Conservation (phyloP, 2,329 filamentous ascomycete genomes). For the Claviceps sorghi region DNA sequence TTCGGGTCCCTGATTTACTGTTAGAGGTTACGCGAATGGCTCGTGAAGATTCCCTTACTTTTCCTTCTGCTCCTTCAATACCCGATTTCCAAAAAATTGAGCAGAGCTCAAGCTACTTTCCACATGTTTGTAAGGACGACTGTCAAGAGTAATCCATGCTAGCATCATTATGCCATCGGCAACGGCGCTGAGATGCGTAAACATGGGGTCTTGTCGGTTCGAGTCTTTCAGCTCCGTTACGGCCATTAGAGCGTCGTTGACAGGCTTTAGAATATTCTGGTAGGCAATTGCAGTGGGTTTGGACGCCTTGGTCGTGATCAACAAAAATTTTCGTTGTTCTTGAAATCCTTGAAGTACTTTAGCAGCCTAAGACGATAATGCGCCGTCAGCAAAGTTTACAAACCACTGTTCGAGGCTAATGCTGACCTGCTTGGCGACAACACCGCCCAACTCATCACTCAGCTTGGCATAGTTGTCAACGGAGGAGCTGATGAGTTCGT, state of each 20-base stretch:
- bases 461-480: constrained; percentile 65
- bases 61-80: constrained; percentile 80
- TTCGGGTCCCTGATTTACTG: constrained; percentile 47
- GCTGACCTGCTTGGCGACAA: constrained; percentile 66
- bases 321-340: constrained; percentile 74
- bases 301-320: constrained; percentile 80
- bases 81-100: constrained; percentile 88
- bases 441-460: constrained; percentile 62
- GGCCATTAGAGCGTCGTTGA: constrained; percentile 67
- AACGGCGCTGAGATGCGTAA: constrained; percentile 73
- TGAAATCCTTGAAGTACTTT: constrained; percentile 53
- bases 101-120: constrained; percentile 70
- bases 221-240: constrained; percentile 70
- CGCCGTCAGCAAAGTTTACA: constrained; percentile 41
- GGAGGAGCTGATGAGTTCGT: constrained; percentile 57
- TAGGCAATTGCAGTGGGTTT: constrained; percentile 64
- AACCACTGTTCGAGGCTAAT: constrained; percentile 22
- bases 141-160: constrained; percentile 78
- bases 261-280: constrained; percentile 69
- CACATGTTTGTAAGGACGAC: constrained; percentile 72
- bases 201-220: constrained; percentile 60
- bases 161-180: constrained; percentile 80
- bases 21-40: neutral
- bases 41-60: constrained; percentile 22
- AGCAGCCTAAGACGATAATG: constrained; percentile 24